Conservation (phyloP, 192 early-diverging fungal genomes). For the Entrophospora sp. region DNA sequence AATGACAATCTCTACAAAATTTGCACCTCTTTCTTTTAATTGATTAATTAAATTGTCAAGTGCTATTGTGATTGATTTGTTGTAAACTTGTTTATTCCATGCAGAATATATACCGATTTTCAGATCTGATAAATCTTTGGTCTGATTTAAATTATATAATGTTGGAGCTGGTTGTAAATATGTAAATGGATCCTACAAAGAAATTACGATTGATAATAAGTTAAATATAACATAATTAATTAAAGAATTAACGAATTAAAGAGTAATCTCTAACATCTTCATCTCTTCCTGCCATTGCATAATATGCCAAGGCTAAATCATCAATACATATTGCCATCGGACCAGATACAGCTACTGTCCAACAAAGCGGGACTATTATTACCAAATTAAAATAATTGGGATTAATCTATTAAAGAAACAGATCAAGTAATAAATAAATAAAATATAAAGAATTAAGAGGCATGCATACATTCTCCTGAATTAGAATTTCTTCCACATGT, state of each 20-base stretch:
- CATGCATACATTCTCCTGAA: slow-evolving; percentile 34
- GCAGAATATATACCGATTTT: slow-evolving; percentile 50
- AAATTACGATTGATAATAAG: neutral
- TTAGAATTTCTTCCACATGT: slow-evolving; percentile 56
- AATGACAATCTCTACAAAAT: slow-evolving; percentile 51
- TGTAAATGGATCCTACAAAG: slow-evolving; percentile 36
- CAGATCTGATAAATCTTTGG: slow-evolving; percentile 34
- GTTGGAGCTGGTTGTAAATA: slow-evolving; percentile 42
- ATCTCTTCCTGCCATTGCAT: slow-evolving; percentile 53
- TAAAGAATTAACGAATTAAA: neutral
- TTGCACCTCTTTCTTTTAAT: slow-evolving; percentile 44
- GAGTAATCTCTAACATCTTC: slow-evolving; percentile 29
- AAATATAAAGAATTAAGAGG: neutral
- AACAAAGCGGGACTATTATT: slow-evolving; percentile 36
- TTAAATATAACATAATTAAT: neutral
- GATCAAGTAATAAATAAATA: neutral
- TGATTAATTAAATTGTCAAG: slow-evolving; percentile 27
- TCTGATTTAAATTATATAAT: slow-evolving; percentile 20
- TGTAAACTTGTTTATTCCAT: slow-evolving; percentile 35
- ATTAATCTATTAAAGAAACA: no score
- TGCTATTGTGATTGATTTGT: slow-evolving; percentile 24
- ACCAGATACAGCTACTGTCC: slow-evolving; percentile 50
- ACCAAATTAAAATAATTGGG: no score
- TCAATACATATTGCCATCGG: slow-evolving; percentile 62
- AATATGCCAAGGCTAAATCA: slow-evolving; percentile 59